Base-by-base conservation (phyloP, 2,329 filamentous ascomycete genomes). In the Onygenales sp. region DNA sequence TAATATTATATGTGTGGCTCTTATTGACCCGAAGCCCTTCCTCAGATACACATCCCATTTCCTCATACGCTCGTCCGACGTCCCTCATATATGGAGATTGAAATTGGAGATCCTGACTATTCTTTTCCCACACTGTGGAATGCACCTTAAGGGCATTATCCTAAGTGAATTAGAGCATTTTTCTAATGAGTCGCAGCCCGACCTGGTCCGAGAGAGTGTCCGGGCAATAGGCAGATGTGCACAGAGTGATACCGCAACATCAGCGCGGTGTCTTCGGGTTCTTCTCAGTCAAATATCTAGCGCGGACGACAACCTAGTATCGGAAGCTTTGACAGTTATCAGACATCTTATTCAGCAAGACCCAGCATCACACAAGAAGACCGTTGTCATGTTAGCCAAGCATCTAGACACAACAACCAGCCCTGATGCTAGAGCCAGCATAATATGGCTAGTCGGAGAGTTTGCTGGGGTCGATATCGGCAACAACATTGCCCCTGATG, bases 361-460 rank as follows among this genome's bases (percentile, higher is more conserved):
- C 57, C 89, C 92, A 0, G 73, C 81, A 32, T 83, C 83, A 3
- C 93, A 98, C 66, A 79, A 83, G 9, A 86, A 85, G 43, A 98
- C 93, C 0, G 90, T 97, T 1, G 82, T 97, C 36, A 82, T 89
- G 46, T 74, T 98, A 48, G 93, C 93, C 5, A 93, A 90, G 70
- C 91, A 95, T 57, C 80, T 98, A 2, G 93, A 96, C 64, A 87
- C 86, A 3, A 88, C 90, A 1, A 89, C 87, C 0, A 91, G 93
- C 57, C 84, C 93, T 1, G 86, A 90, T 56, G 93, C 93, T 3
- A 81, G 93, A 59, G 93, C 93, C 2, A 95, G 89, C 49, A 96
- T 98, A 58, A 87, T 98, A 61, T 98, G 93, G 93, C 81, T 98
- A 0, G 91, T 97, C 0, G 93, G 93, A 45, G 93, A 98, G 69